Conservation (phyloP, 2,329 filamentous ascomycete species). For the Thielaviopsis euricoi region DNA sequence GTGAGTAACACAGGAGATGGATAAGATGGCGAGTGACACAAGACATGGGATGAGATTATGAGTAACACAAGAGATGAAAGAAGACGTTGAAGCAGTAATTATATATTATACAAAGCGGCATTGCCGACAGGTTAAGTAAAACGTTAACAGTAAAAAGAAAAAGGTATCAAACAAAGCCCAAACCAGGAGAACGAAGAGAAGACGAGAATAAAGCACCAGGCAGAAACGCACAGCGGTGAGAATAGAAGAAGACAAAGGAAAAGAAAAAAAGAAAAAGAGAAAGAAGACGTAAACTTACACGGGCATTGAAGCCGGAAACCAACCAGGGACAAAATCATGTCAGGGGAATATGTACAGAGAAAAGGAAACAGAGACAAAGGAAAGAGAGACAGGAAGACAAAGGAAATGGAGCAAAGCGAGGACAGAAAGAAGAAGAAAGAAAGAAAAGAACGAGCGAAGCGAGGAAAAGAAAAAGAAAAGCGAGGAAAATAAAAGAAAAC, state of each 20-base stretch:
- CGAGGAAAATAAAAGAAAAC: background rate
- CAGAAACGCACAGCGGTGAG: background rate
- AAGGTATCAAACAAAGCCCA: background rate
- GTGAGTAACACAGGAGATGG: too few relatives aligned
- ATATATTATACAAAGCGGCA: background rate
- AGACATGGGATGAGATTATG: too few relatives aligned
- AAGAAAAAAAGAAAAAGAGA: background rate
- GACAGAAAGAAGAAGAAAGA: too few relatives aligned
- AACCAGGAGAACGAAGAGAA: background rate
- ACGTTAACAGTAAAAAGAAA: background rate
- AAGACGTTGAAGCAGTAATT: too few relatives aligned
- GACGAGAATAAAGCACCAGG: background rate
- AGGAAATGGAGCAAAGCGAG: background rate
- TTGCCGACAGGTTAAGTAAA: background rate
- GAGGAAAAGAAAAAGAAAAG: background rate
- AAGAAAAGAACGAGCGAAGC: background rate
- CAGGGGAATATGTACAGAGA: too few relatives aligned
- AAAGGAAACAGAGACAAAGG: too few relatives aligned
- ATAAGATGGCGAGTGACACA: too few relatives aligned
- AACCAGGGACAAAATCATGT: too few relatives aligned
- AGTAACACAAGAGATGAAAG: too few relatives aligned
- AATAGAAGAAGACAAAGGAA: background rate
- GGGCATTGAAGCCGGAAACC: too few relatives aligned
- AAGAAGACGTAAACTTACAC: too few relatives aligned
- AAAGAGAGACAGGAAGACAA: too few relatives aligned